Conservation (phyloP, 2,329 filamentous ascomycete genomes). For the Colletotrichum navitas region DNA sequence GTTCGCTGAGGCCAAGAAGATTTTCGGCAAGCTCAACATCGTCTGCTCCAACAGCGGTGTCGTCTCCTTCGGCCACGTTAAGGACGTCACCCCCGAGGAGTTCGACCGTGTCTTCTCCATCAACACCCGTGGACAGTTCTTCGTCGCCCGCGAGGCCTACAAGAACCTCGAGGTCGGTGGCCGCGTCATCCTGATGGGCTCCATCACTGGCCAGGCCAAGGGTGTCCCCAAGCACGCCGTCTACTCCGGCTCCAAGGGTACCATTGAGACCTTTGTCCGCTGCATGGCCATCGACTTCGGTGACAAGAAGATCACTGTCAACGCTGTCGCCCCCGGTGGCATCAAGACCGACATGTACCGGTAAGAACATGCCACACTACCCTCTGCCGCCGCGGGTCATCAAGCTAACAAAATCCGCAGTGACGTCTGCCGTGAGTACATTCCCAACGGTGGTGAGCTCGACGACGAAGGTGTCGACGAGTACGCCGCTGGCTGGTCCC, state of each 20-base stretch:
- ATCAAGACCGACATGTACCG: conserved; percentile 64
- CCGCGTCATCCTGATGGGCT: conserved; percentile 79
- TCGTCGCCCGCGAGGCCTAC: conserved; percentile 78
- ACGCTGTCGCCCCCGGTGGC: conserved; percentile 74
- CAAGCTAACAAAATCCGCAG: conserved; percentile 54
- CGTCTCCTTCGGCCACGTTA: conserved; percentile 75
- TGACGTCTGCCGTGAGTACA: conserved; percentile 74
- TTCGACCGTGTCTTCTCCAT: conserved; percentile 78
- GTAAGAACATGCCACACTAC: neutral
- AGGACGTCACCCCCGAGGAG: conserved; percentile 77
- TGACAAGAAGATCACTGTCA: conserved; percentile 76
- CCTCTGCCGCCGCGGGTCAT: too few species aligned
- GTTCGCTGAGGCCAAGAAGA: conserved; percentile 72
- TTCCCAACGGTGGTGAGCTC: conserved; percentile 68
- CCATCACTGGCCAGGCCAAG: conserved; percentile 75
- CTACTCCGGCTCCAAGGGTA: conserved; percentile 82
- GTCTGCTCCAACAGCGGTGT: conserved; percentile 79
- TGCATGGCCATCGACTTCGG: conserved; percentile 79
- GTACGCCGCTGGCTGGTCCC: conserved; percentile 59
- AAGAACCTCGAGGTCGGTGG: conserved; percentile 76
- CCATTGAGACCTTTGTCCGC: conserved; percentile 82
- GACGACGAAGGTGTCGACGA: conserved; percentile 71
- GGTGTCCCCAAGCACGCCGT: conserved; percentile 79
- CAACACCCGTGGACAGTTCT: conserved; percentile 78
- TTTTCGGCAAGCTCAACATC: conserved; percentile 77